Evolutionary conservation across 2,329 filamentous ascomycete species (phyloP), one percentile per base, ranked within the genome.

Genomic region (Paecilomyces sp.): DNA sequence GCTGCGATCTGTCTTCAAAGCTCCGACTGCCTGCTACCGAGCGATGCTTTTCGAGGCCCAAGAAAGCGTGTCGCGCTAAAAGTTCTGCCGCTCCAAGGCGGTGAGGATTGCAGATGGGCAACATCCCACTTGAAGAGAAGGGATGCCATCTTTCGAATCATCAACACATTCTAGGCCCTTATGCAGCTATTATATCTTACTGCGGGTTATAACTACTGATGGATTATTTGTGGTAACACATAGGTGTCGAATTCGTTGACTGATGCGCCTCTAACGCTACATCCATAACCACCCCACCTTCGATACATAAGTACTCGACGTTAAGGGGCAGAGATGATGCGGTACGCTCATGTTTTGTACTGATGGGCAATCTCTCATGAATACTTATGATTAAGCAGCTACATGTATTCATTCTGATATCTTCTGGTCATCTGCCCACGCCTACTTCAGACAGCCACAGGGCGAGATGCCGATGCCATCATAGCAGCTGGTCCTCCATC

Each of bases 11-110:
- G 55, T 56, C 55, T 58, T 52, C 9, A 34, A 33, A 50, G 54
- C 68, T 72, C 67, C 68, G 63, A 65, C 67, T 62, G 64, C 61
- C 65, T 58, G 63, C 62, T 53, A 24, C 51, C 51, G 51, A 53
- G 24, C 24, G 68, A 65, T 62, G 61, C 62, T 68, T 68, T 60
- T 60, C 36, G 52, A 57, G 5, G 33, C 57, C 36, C 31, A 61
- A 62, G 63, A 58, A 47, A 58, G 60, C 59, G 64, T 58, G 58
- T 64, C 34, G 68, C 72, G 67, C 70, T 74, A 74, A 74, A 71
- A 71, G 68, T 76, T 77, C 73, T 77, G 75, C 76, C 75, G 68
- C 58, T 57, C 51, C 66, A 69, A 69, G 75, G 75, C 75, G 76
- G 77, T 71, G 67, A 67, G 50, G 54, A 63, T 69, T 65, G 59